Evolutionary conservation across 2,329 filamentous ascomycete genomes (phyloP), one percentile per base, ranked within the genome.

Genomic region (Fusarium dlaminii): DNA sequence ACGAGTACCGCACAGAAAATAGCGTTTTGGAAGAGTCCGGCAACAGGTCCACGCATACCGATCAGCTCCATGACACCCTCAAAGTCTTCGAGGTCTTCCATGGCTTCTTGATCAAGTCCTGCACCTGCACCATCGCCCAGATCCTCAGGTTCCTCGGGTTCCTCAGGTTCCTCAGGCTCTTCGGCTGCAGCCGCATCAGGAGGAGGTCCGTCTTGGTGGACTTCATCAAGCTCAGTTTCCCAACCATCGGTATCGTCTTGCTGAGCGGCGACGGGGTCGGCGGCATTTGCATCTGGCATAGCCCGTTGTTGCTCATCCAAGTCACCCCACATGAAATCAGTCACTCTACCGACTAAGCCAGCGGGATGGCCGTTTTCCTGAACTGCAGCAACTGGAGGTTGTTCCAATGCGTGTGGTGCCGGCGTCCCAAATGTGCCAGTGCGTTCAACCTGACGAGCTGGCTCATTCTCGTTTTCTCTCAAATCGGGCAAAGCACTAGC

Each of bases 41-140:
- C 92, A 7, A 99, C 87, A 1, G 96, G 96, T 0, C 96, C 96
- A 79, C 97, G 94, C 93, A 99, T 97, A 42, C 96, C 96, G 67
- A 99, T 93, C 22, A 99, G 89, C 81, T 99, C 96, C 86, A 99
- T 91, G 59, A 99, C 94, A 1, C 96, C 96, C 80, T 99, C 96
- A 22, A 99, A 90, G 79, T 99, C 96, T 82, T 99, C 96, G 15
- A 93, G 93, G 75, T 98, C 93, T 48, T 95, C 93, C 46, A 94
- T 88, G 15, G 91, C 92, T 75, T 94, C 92, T 61, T 90, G 88
- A 62, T 98, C 94, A 40, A 96, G 85, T 14, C 89, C 93, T 22
- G 90, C 91, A 55, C 89, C 90, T 27, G 88, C 88, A n/a, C 89
- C 91, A 49, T 89, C 92, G 59, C 90, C 90, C 29, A 90, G 85